These are phyloP conservation scores for Canavalia ensiformis DNA, from an alignment of 306 rosid genomes.

Conservation along the genomic window DNA sequence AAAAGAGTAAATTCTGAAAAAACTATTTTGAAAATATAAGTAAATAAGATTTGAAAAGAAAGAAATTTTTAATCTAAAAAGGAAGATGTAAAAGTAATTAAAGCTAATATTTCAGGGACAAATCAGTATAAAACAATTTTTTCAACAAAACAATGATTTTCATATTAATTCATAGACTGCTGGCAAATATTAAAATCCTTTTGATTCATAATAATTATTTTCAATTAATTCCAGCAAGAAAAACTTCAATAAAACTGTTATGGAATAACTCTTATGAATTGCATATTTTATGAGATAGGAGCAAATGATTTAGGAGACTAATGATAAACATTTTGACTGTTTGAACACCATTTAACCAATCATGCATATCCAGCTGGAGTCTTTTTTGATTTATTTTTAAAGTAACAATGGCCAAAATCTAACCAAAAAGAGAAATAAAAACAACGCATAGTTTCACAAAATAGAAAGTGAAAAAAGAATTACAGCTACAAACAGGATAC, in stretches of 20 bases:
- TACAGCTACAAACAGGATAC: constrained; percentile 47
- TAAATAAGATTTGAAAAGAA: too few species aligned
- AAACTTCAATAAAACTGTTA: neutral
- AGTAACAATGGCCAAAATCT: constrained; percentile 26
- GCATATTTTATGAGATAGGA: constrained; percentile 25
- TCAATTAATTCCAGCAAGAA: neutral
- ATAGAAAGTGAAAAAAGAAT: constrained; percentile 31
- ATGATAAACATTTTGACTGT: constrained; percentile 26
- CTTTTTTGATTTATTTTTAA: neutral
- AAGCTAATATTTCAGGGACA: too few species aligned
- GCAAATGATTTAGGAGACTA: constrained; percentile 14
- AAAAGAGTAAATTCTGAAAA: too few species aligned
- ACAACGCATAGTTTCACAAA: constrained; percentile 18
- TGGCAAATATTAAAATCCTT: too few species aligned
- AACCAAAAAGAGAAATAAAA: constrained; percentile 33
- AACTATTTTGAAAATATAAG: too few species aligned
- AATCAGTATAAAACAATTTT: too few species aligned
- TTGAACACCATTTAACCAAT: constrained; percentile 20
- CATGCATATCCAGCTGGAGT: neutral
- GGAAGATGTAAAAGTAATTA: too few species aligned
- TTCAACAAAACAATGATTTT: too few species aligned
- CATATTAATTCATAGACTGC: neutral
- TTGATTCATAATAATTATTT: neutral
- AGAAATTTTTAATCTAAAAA: too few species aligned
- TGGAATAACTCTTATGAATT: neutral